phyloP scores from a whole-genome alignment of 345 rosid species.

The Corchorus olitorius region DNA sequence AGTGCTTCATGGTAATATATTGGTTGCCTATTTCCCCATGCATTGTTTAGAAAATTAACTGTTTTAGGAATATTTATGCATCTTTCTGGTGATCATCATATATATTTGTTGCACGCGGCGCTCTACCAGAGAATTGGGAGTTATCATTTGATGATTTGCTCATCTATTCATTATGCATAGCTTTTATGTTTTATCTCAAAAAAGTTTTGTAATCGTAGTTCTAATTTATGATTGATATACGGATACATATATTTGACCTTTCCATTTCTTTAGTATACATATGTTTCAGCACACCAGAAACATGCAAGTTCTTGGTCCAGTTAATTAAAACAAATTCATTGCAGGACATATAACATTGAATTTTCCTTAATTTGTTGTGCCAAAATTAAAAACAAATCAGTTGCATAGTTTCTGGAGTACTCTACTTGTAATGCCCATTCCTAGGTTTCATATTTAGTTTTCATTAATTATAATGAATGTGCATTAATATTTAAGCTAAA shows the following conservation, averaged over 20 bases:
- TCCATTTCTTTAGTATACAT: background rate
- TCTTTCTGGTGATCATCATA: background rate
- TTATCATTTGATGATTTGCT: background rate
- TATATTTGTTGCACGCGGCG: conserved; percentile 4
- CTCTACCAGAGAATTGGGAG: background rate
- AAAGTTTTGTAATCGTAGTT: background rate
- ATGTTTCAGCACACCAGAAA: too few relatives aligned
- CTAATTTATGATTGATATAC: too few relatives aligned
- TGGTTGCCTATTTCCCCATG: background rate
- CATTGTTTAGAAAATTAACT: background rate
- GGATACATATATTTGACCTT: background rate
- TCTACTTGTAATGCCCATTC: background rate
- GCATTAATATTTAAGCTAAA: conserved; percentile 17
- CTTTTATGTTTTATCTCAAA: background rate
- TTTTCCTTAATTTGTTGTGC: too few relatives aligned
- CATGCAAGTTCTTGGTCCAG: too few relatives aligned
- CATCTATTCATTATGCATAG: background rate
- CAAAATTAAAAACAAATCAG: background rate
- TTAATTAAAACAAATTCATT: too few relatives aligned
- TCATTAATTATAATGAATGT: background rate
- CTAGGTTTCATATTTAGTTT: too few relatives aligned
- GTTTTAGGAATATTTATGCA: background rate
- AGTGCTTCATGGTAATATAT: conserved; percentile 19
- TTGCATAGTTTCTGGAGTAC: too few relatives aligned
- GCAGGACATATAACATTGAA: too few relatives aligned